Evolutionary conservation across 257 asterid species (phyloP).

Genomic region (Cordia subcordata): DNA sequence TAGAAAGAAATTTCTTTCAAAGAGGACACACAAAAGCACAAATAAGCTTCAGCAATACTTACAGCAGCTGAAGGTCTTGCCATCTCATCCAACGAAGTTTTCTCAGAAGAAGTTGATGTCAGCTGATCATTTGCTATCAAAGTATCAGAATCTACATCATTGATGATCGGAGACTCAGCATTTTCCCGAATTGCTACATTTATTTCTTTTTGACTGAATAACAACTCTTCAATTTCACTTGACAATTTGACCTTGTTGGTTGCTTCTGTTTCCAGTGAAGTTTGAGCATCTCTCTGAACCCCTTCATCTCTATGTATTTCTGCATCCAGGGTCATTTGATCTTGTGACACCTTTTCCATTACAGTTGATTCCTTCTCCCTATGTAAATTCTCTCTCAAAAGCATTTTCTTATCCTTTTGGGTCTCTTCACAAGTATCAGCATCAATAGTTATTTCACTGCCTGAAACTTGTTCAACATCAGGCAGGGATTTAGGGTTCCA

Average conservation of each 20-base stretch:
- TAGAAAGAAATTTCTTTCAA: background rate
- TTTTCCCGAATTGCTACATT: too few species aligned
- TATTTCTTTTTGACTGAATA: constrained; percentile 1
- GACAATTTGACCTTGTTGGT: background rate
- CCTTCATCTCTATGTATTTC: background rate
- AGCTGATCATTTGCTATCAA: background rate
- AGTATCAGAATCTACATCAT: constrained; percentile 1
- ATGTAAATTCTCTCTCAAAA: background rate
- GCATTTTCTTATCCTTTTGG: background rate
- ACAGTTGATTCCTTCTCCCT: constrained; percentile 1
- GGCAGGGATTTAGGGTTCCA: background rate
- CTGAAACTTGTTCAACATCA: constrained; percentile 1
- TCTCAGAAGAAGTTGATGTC: constrained; percentile 1
- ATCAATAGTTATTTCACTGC: constrained; percentile 2
- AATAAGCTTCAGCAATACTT: constrained; percentile 1
- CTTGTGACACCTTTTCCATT: background rate
- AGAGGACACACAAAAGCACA: background rate
- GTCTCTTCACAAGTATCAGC: background rate
- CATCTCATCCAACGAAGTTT: constrained; percentile 1
- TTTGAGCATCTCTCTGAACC: background rate
- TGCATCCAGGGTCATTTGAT: background rate
- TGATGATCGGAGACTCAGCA: background rate
- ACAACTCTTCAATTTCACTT: constrained; percentile 6
- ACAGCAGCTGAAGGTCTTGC: constrained; percentile 13
- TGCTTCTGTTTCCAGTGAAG: background rate